Evolutionary conservation across 2,329 filamentous ascomycete genomes (phyloP), one percentile per base, ranked within the genome.

Genomic region (Pleoardoris graminearum): DNA sequence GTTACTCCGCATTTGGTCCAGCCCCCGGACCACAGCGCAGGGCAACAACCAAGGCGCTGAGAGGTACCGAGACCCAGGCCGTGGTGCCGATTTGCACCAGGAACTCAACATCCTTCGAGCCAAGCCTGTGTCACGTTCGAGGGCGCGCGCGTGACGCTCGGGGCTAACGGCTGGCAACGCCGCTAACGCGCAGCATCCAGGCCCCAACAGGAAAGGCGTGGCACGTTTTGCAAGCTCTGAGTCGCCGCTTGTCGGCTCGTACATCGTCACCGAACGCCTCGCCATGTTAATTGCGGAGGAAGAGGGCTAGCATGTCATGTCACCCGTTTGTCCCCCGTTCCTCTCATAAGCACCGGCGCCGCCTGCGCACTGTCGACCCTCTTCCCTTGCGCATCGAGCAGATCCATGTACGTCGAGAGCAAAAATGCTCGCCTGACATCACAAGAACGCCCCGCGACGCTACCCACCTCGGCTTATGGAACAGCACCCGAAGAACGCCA

Each of bases 151-250:
- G n/a, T n/a, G n/a, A n/a, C n/a, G 10, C 8, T 17, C 23, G 29
- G 53, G 44, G 14, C 27, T 50, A 55, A 48, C 53, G 53, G 53
- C 44, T 38, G 37, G 7, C 7, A 37, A 43, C 45, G 23, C 51
- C 35, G 33, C 33, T 35, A 22, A 42, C 39, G 22, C 14, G 23
- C 23, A 25, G 36, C 16, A 16, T 37, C 52, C 33, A 50, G 29
- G 1, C 22, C 38, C 17, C 21, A 42, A 12, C 25, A 14, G 48
- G 53, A 44, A 19, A 55, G 44, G 39, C n/a, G 53, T 45, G 39
- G 33, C 38, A 43, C 23, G 4, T 27, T 29, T 30, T 23, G 22
- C 35, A 30, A 29, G 21, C 38, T 48, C 29, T 55, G 38, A 51
- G 38, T 55, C 52, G 48, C 47, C 29, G 37, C 35, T 21, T 5